These are phyloP conservation scores for Fusarium sambucinum DNA, from an alignment of 2,329 filamentous ascomycete genomes.

Conservation along the genomic window DNA sequence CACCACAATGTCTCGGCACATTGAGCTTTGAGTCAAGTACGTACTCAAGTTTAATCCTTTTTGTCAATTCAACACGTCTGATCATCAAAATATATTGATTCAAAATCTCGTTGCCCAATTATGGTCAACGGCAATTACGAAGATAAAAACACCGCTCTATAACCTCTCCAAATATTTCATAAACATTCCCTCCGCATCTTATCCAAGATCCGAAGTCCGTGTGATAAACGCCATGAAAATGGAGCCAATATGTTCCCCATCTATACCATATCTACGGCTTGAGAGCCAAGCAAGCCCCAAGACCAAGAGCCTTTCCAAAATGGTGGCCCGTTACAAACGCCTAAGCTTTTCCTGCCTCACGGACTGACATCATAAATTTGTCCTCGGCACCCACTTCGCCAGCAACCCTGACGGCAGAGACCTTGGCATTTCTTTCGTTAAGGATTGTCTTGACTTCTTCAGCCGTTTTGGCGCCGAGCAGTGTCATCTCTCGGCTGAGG, in stretches of 20 bases:
- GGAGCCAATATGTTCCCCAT: conserved; percentile 43
- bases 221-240: conserved; percentile 45
- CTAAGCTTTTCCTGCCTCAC: conserved; percentile 53
- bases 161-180: conserved; percentile 29
- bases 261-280: conserved; percentile 48
- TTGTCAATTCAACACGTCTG: background rate
- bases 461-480: conserved; percentile 61
- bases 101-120: conserved; percentile 37
- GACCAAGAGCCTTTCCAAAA: conserved; percentile 17
- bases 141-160: conserved; percentile 41
- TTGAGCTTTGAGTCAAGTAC: background rate
- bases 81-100: conserved; percentile 31
- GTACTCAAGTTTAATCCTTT: background rate
- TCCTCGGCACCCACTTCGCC: conserved; percentile 63
- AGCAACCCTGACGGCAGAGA: conserved; percentile 52
- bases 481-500: conserved; percentile 63
- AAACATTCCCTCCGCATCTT: conserved; percentile 35
- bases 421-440: conserved; percentile 50
- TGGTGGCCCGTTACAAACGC: conserved; percentile 19
- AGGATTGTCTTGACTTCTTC: conserved; percentile 58
- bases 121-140: conserved; percentile 34
- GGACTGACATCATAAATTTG: conserved; percentile 54
- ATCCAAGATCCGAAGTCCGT: conserved; percentile 36
- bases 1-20: background rate
- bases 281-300: conserved; percentile 18